Evolutionary conservation across 192 early-diverging fungal species (phyloP), one percentile per base, ranked within the genome.

Genomic region (Linnemannia hyalina): DNA sequence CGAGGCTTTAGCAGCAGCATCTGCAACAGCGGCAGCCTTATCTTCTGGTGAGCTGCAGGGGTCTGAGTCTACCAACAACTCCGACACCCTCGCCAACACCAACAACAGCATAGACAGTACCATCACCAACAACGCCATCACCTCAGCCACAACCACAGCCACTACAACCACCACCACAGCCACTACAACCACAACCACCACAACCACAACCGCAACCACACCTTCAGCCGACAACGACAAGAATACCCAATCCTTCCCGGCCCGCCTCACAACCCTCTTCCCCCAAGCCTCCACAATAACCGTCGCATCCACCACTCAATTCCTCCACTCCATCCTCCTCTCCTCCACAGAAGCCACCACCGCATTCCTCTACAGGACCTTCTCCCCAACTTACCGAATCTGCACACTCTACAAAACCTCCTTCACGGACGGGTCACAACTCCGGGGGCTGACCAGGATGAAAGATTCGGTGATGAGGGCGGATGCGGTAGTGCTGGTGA

Each of bases 311-410:
- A 46, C 44, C 11, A 46, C 44, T 9, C 44, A 46, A 52, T 52
- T 74, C n/a, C 23, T 74, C 22, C 47, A 52, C 10, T 52, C 52
- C 13, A 6, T 15, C 20, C 18, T 47, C 16, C 2, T 20, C 5
- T 20, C 49, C 15, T 5, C 83, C 35, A 80, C 74, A 47, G 65
- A 80, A 1, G 83, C 83, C 6, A 52, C 49, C 1, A 20, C 49
- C 18, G 49, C 75, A n/a, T 86, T 86, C 42, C 41, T 86, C 0
- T 86, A 86, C 42, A 42, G 84, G 38, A 86, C 84, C 15, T 86
- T 86, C 42, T 86, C 84, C 8, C 84, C 84, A 1, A 86, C 79
- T 3, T 86, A 86, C 68, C 79, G 84, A 3, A 35, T 86, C n/a
- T 78, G 74, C 2, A 36, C 36, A 22, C 44, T 86, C 44, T 86